Evolutionary conservation across 2,329 filamentous ascomycete species (phyloP).

Genomic region (Bipolaris sorokiniana): DNA sequence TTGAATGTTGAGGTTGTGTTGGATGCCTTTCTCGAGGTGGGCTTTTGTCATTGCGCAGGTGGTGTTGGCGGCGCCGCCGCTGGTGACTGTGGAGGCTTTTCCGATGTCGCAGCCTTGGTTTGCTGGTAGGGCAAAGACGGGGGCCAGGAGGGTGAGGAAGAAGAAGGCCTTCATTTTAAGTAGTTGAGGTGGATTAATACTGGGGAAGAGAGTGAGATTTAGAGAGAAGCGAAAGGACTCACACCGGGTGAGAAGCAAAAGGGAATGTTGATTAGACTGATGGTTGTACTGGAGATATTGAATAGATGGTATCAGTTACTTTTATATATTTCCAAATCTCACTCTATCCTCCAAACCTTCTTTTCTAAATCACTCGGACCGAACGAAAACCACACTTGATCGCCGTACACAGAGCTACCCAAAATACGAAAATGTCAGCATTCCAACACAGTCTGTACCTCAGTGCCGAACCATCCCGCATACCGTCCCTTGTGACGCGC

Average conservation of each 20-base stretch:
- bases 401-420: not conserved
- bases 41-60: not conserved
- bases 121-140: not conserved
- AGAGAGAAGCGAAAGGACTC: not conserved
- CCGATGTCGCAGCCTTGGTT: not conserved
- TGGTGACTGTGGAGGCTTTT: not conserved
- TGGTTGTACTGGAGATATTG: not conserved
- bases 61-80: not conserved
- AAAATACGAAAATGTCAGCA: not conserved
- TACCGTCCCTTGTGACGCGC: not conserved
- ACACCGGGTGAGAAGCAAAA: not conserved
- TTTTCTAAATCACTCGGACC: not conserved
- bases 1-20: slow-evolving; percentile 31
- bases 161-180: slow-evolving; percentile 17
- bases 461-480: not conserved
- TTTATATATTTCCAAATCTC: not conserved
- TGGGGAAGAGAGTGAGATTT: not conserved
- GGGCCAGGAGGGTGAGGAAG: slow-evolving; percentile 7
- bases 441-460: slow-evolving; percentile 9
- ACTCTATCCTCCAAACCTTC: not conserved
- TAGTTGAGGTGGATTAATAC: not conserved
- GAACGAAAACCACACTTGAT: not conserved
- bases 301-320: not conserved
- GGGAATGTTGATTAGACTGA: not conserved
- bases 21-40: slow-evolving; percentile 24